A percentile compares a stretch with the other conserved stretches of the same genome.
phyloP scores from a whole-genome alignment of 345 rosid genomes.

The Bruguiera parviflora region DNA sequence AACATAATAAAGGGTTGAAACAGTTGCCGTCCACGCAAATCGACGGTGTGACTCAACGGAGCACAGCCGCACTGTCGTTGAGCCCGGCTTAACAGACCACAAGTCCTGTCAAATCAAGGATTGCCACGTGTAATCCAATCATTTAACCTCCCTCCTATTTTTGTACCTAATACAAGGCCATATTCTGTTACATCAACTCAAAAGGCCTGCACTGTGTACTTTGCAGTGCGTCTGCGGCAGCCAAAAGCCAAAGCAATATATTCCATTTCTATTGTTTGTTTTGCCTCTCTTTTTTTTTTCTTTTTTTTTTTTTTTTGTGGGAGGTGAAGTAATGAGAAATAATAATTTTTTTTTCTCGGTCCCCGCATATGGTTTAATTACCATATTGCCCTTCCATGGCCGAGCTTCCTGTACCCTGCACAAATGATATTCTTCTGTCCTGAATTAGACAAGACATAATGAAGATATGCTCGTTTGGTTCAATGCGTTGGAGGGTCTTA shows the following conservation, averaged over 20 bases:
- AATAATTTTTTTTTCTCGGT: no score
- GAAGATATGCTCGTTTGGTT: no score
- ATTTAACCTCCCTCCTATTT: conserved; percentile 22
- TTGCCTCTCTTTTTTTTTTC: background rate
- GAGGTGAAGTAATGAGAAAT: no score
- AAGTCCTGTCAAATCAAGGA: conserved; percentile 23
- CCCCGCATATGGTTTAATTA: no score
- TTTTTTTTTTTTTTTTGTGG: background rate
- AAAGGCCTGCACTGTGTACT: background rate
- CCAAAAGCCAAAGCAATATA: no score
- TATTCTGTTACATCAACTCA: conserved; percentile 32
- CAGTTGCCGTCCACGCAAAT: conserved; percentile 60
- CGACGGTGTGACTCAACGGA: conserved; percentile 49
- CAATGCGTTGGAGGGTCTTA: no score
- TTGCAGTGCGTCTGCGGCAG: background rate
- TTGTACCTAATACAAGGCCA: conserved; percentile 15
- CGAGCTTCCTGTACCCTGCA: no score
- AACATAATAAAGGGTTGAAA: background rate
- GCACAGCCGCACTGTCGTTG: conserved; percentile 9
- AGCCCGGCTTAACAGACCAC: background rate
- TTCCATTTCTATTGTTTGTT: no score
- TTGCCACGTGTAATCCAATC: conserved; percentile 47
- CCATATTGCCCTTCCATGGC: no score
- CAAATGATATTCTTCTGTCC: no score
- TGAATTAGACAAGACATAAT: no score